Percentiles rank a stretch among this genome's conserved stretches.
Conservation (phyloP, 1,284 basidiomycete genomes). For the Ganoderma lingzhi region DNA sequence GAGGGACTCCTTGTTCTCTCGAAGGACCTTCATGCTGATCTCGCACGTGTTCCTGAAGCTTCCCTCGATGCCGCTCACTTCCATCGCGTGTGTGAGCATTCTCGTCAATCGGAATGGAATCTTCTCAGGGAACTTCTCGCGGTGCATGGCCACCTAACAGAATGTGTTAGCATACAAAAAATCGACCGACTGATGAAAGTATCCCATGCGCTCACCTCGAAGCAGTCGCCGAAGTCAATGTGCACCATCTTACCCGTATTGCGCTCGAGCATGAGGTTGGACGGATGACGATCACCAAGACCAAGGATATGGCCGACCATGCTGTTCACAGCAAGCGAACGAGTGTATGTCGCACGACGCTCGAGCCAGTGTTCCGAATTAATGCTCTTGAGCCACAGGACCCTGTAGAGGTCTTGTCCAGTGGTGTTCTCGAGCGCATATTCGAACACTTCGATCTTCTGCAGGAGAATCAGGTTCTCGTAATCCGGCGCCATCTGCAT, state of each 20-base stretch:
- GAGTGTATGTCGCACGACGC: conserved; percentile 95
- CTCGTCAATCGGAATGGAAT: conserved; percentile 98
- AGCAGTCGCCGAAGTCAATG: conserved; percentile 98
- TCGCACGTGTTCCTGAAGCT: conserved; percentile 97
- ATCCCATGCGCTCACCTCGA: conserved; percentile 55
- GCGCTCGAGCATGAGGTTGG: conserved; percentile 93
- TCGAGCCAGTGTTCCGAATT: conserved; percentile 99
- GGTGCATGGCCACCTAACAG: conserved; percentile 80
- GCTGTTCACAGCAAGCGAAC: conserved; percentile 94
- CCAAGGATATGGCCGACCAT: conserved; percentile 99
- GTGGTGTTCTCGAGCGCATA: conserved; percentile 99
- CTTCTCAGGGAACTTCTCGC: conserved; percentile 99
- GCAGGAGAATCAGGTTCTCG: conserved; percentile 92
- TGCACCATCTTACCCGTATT: conserved; percentile 92
- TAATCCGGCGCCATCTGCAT: conserved; percentile 99
- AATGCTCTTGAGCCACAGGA: conserved; percentile 95
- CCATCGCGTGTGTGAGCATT: conserved; percentile 99
- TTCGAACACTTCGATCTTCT: conserved; percentile 99
- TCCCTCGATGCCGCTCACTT: conserved; percentile 98
- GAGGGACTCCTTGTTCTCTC: conserved; percentile 97
- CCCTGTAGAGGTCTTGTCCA: conserved; percentile 98
- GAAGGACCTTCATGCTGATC: conserved; percentile 96
- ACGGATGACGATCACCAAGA: conserved; percentile 98
- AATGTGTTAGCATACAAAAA: background rate
- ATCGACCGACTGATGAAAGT: background rate